Conservation (phyloP, 2,329 filamentous ascomycete species). For the Daldinia sp. region DNA sequence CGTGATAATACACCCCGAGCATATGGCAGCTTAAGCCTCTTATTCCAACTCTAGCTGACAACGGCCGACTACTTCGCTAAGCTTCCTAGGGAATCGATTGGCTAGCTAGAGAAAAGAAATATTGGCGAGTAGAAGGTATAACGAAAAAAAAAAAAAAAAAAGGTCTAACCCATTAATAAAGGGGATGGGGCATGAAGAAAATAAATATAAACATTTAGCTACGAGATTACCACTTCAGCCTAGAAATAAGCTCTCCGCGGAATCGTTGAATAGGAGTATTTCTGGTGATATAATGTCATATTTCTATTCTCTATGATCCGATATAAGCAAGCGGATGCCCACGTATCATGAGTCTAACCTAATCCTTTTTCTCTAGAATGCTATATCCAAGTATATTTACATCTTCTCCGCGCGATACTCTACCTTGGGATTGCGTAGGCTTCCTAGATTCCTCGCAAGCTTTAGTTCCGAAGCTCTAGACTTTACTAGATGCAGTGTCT, state of each 20-base stretch:
- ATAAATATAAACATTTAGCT: background rate
- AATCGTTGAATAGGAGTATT: background rate
- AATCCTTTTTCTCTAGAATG: background rate
- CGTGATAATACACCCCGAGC: too few species aligned
- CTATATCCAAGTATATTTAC: slow-evolving; percentile 40
- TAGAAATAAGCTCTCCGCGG: background rate
- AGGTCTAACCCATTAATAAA: background rate
- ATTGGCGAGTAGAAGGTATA: background rate
- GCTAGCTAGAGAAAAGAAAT: too few species aligned
- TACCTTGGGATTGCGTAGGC: slow-evolving; percentile 71
- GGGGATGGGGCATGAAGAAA: background rate
- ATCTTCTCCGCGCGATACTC: slow-evolving; percentile 67
- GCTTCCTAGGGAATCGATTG: too few species aligned
- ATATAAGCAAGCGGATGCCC: background rate
- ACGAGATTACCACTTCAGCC: too few species aligned
- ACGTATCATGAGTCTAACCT: background rate
- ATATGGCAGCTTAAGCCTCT: too few species aligned
- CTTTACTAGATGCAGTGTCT: slow-evolving; percentile 70
- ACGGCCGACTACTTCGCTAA: too few species aligned
- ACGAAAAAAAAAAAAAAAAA: background rate
- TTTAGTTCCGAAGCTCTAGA: slow-evolving; percentile 90
- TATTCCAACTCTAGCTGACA: too few species aligned
- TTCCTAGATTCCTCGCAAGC: slow-evolving; percentile 77
- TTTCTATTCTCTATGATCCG: background rate
- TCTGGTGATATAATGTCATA: background rate